A percentile compares a stretch with the other conserved stretches of the same genome.
Evolutionary conservation across 192 early-diverging fungal species (phyloP).

Genomic region (Hyaloraphidium curvatum): DNA sequence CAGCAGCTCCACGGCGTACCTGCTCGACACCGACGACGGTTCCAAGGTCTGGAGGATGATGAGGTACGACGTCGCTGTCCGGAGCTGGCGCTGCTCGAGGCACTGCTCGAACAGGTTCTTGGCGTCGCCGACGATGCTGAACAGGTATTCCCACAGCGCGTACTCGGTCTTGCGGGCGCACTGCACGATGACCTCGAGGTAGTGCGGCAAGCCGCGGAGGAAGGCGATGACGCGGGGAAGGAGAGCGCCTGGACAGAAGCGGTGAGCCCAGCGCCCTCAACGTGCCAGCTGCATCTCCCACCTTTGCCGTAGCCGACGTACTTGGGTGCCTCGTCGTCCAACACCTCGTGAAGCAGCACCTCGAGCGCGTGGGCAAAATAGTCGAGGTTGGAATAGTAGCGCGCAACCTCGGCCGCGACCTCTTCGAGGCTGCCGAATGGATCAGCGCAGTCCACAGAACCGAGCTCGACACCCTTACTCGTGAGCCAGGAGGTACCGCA

Average conservation of each 20-base stretch:
- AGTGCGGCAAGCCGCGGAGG: conserved; percentile 51
- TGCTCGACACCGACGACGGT: conserved; percentile 23
- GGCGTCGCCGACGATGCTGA: conserved; percentile 66
- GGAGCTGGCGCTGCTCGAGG: conserved; percentile 38
- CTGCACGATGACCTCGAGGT: conserved; percentile 75
- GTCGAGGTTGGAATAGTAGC: conserved; percentile 43
- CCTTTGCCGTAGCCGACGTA: neutral
- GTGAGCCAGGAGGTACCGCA: neutral
- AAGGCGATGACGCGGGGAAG: conserved; percentile 54
- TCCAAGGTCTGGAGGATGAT: conserved; percentile 86
- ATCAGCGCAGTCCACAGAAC: neutral
- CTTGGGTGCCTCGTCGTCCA: conserved; percentile 54
- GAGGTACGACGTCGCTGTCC: conserved; percentile 80
- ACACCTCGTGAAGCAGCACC: conserved; percentile 65
- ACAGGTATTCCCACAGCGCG: conserved; percentile 73
- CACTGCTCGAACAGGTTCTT: conserved; percentile 66
- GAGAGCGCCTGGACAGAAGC: conserved; percentile 20
- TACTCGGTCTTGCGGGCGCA: conserved; percentile 96
- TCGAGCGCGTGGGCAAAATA: conserved; percentile 91
- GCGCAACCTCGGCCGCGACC: conserved; percentile 46
- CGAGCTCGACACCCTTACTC: neutral
- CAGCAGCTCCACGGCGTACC: conserved; percentile 40
- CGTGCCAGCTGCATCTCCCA: neutral
- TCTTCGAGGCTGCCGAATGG: conserved; percentile 18
- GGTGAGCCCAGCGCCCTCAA: conserved; percentile 1